Base-by-base conservation (phyloP, 768 basidiomycete species). In the Asterophora parasitica region DNA sequence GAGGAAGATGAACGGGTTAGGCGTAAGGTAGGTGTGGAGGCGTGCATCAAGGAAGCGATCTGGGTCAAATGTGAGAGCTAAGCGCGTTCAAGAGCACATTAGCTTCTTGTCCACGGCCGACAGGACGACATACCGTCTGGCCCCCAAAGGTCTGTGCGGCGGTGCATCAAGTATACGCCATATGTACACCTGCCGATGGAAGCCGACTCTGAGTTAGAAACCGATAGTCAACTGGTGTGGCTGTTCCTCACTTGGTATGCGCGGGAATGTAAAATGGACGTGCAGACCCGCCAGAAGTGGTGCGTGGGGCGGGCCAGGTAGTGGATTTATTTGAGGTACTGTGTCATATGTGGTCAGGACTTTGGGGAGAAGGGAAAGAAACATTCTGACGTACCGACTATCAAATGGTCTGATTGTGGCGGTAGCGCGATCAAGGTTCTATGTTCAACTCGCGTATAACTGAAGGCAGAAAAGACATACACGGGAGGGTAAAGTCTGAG, bases 11-110 rank as follows among this genome's bases (percentile, higher is more conserved):
- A 75, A 81, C 0, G 81, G 80, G 52, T 81, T 81, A 5, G 74
- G 69, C 0, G 68, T 73, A 50, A 81, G 58, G 52, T 83, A 80
- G 51, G 77, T 81, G 4, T 71, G 66, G 34, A 82, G 44, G 3
- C 83, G 70, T 26, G 77, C 75, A 50, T 86, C 83, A 33, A 86
- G 59, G 71, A 83, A 85, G 1, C 83, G 72, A 50, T 83, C 78
- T 0, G 84, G 84, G 56, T 85, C 83, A 52, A 85, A 87, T 48
- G 64, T 53, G 3, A 73, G 59, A n/a, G 81, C 81, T 82, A 40
- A 5, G 19, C n/a, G 13, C n/a, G 37, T 9, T 11, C 15, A 6
- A 23, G 9, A 42, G 10, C 17, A 7, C 39, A 8, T 7, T 27
- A n/a, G 16, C 13, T 4, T 16, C 36, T 38, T 19, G 16, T 36